These are phyloP conservation scores for Acephala macrosclerotiorum DNA, from an alignment of 2,329 filamentous ascomycete genomes.

Conservation along the genomic window DNA sequence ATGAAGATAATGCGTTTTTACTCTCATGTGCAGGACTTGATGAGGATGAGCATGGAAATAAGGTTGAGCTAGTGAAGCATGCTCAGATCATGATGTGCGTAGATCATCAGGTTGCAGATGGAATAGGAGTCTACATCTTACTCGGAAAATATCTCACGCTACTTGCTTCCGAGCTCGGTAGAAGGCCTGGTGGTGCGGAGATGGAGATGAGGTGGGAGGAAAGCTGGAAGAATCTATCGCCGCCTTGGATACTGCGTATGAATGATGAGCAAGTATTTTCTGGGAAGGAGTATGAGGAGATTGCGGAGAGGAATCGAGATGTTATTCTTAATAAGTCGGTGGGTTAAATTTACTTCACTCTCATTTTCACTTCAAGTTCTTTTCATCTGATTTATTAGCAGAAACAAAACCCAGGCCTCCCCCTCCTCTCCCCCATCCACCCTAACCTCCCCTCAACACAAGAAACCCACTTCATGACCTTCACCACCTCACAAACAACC, in stretches of 20 bases:
- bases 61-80: slow-evolving; percentile 7
- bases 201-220: slow-evolving; percentile 24
- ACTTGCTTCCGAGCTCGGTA: slow-evolving; percentile 18
- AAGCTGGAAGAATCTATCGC: slow-evolving; percentile 27
- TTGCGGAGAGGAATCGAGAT: slow-evolving; percentile 20
- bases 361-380: neutral
- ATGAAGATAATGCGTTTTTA: slow-evolving; percentile 23
- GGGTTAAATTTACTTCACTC: neutral
- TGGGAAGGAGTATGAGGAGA: slow-evolving; percentile 23
- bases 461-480: slow-evolving; percentile 27
- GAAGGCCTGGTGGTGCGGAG: neutral
- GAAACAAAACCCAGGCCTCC: slow-evolving; percentile 30
- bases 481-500: slow-evolving; percentile 14
- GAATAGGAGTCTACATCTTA: slow-evolving; percentile 36
- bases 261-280: slow-evolving; percentile 24
- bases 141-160: slow-evolving; percentile 31
- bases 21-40: slow-evolving; percentile 12
- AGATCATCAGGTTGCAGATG: slow-evolving; percentile 37
- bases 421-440: slow-evolving; percentile 4
- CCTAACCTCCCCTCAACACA: slow-evolving; percentile 18
- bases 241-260: slow-evolving; percentile 34
- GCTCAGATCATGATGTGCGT: slow-evolving; percentile 33
- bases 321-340: slow-evolving; percentile 29
- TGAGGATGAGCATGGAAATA: neutral
- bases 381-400: slow-evolving; percentile 10